A percentile compares a stretch with the other conserved stretches of the same genome.
Conservation (phyloP, 805 yeast genomes). For the Yarrowia sp. region DNA sequence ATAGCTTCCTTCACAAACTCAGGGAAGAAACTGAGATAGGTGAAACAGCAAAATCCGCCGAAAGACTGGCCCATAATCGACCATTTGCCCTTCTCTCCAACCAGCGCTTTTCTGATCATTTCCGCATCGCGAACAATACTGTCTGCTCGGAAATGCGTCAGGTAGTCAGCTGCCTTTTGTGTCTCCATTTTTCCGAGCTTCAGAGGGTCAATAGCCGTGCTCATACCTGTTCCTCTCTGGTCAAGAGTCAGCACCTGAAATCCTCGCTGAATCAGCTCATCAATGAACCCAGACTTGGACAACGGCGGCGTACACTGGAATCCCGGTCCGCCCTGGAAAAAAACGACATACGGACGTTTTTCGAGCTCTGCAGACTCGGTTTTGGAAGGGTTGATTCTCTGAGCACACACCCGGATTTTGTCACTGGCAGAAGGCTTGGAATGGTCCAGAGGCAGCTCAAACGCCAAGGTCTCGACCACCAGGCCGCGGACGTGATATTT, state of each 20-base stretch:
- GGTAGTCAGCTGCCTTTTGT: constrained; percentile 41
- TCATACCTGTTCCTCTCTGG: constrained; percentile 61
- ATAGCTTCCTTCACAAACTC: constrained; percentile 44
- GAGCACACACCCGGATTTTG: constrained; percentile 3
- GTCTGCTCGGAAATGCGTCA: constrained; percentile 52
- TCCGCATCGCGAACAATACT: constrained; percentile 46
- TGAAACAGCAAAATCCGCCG: constrained; percentile 53
- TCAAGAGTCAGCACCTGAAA: constrained; percentile 49
- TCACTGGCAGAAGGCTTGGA: not conserved
- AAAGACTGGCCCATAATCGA: constrained; percentile 53
- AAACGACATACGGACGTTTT: not conserved
- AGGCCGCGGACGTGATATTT: constrained; percentile 8
- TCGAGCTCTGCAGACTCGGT: not conserved
- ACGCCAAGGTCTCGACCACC: constrained; percentile 11
- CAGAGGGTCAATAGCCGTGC: constrained; percentile 45
- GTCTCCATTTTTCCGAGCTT: constrained; percentile 27
- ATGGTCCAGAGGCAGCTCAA: constrained; percentile 16
- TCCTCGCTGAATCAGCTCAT: constrained; percentile 43
- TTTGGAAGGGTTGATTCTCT: constrained; percentile 4
- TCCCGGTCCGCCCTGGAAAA: constrained; percentile 25
- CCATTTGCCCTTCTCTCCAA: constrained; percentile 43
- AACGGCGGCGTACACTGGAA: constrained; percentile 38
- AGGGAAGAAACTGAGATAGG: constrained; percentile 48
- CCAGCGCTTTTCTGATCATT: constrained; percentile 42
- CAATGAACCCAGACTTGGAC: constrained; percentile 40